A percentile compares a stretch with the other conserved stretches of the same genome.
Evolutionary conservation across 441 rosid species (phyloP).

Genomic region (Syzygium syzygioides): DNA sequence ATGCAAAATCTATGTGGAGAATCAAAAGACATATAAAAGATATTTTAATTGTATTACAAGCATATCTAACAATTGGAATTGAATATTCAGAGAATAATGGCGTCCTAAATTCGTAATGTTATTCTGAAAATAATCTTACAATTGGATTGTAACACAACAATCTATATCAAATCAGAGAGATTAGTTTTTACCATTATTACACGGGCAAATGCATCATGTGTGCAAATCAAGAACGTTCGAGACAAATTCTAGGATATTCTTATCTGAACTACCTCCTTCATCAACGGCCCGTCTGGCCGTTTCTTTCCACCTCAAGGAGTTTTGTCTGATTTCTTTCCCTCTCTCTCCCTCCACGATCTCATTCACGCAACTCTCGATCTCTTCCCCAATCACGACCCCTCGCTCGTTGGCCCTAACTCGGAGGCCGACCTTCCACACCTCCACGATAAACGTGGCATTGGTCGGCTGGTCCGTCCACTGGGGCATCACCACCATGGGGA

Average conservation of each 20-base stretch:
- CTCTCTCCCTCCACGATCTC: conserved; percentile 18
- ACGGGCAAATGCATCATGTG: neutral
- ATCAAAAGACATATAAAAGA: neutral
- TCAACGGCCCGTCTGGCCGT: conserved; percentile 25
- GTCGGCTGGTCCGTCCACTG: neutral
- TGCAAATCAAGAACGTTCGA: neutral
- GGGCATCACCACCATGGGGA: neutral
- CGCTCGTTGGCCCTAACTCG: conserved; percentile 21
- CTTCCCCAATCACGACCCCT: conserved; percentile 14
- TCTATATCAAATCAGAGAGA: neutral
- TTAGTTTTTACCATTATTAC: neutral
- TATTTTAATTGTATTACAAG: neutral
- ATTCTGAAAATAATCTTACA: neutral
- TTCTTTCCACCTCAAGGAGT: conserved; percentile 25
- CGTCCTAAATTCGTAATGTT: neutral
- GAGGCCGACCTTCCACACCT: conserved; percentile 20
- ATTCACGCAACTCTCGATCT: conserved; percentile 32
- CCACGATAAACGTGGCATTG: neutral
- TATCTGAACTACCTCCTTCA: conserved; percentile 32
- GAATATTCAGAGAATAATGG: neutral
- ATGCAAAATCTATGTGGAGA: neutral
- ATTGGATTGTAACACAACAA: neutral
- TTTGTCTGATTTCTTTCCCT: conserved; percentile 23
- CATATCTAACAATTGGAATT: neutral
- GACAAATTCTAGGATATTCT: conserved; percentile 26